Conservation (phyloP, 192 early-diverging fungal genomes). For the Diversispora epigaea region DNA sequence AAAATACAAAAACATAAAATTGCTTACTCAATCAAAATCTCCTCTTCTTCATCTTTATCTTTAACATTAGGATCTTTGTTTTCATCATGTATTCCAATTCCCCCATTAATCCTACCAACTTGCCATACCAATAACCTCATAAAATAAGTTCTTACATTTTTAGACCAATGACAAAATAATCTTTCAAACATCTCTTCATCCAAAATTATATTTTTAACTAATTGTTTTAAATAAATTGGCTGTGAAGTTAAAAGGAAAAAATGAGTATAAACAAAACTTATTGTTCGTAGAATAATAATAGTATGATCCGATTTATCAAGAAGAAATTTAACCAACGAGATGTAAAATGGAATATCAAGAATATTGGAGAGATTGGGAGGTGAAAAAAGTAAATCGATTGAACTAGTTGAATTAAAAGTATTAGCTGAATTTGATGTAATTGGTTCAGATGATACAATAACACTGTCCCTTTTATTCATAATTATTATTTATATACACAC, state of each 20-base stretch:
- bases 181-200: slow-evolving; percentile 45
- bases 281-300: slow-evolving; percentile 46
- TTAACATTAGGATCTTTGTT: neutral
- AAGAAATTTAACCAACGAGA: slow-evolving; percentile 42
- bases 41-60: slow-evolving; percentile 18
- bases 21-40: slow-evolving; percentile 17
- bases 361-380: slow-evolving; percentile 28
- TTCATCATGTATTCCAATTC: neutral
- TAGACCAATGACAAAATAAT: slow-evolving; percentile 51
- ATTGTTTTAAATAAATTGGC: slow-evolving; percentile 37
- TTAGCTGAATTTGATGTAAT: slow-evolving; percentile 34
- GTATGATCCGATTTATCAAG: slow-evolving; percentile 49
- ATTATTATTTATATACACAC: no score
- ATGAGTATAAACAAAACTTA: slow-evolving; percentile 52
- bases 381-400: slow-evolving; percentile 20
- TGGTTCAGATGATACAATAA: slow-evolving; percentile 28
- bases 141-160: slow-evolving; percentile 51
- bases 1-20: neutral
- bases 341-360: slow-evolving; percentile 45
- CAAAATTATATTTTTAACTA: slow-evolving; percentile 42
- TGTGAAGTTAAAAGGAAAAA: slow-evolving; percentile 48
- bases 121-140: slow-evolving; percentile 49
- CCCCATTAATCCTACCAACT: slow-evolving; percentile 37
- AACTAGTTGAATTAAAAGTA: slow-evolving; percentile 10
- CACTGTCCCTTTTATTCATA: slow-evolving; percentile 31